Evolutionary conservation across 23 red algal species (phyloP), one percentile per base, ranked within the genome.

Genomic region (Agarophyton chilense): DNA sequence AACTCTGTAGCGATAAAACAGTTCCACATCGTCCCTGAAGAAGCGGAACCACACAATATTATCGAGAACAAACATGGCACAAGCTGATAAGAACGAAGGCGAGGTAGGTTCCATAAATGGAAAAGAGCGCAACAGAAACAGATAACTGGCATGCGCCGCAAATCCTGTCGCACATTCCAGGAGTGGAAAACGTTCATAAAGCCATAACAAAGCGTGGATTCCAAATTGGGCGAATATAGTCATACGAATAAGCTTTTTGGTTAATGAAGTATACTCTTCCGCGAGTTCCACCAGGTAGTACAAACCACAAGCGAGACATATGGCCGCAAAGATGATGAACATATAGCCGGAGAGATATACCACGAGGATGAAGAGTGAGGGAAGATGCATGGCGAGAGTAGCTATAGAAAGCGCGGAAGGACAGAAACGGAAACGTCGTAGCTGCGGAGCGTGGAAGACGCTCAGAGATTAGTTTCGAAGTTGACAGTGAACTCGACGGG

Each of bases 241-340:
- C 34, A 78, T 5, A 3, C 82, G 83, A 51, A 97, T 86, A n/a
- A 93, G 45, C 78, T 93, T 97, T 71, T 97, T 97, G 12, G 95
- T 92, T 1, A 89, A 82, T 34, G 77, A 63, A 2, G 95, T 97
- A 67, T 97, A 93, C 91, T 97, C 95, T 52, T 97, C 95, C 0
- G 91, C 91, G 26, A 97, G 76, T 71, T 97, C 95, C 39, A 89
- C 95, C 78, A 97, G 35, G 31, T 92, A 97, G 41, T 97, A 97
- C 12, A 97, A 64, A 28, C 95, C 95, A 34, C 87, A 97, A 8
- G 95, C 95, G 34, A 97, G 49, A 62, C 95, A 90, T 36, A 97
- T 58, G 38, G 95, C 90, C 2, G 83, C 90, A 76, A 97, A 93
- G 7, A 89, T 62, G 40, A 97, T 78, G 26, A 90, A 97, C 35